These are phyloP conservation scores for Amphirosellinia nigrospora DNA, from an alignment of 495 filamentous ascomycete species.

Conservation along the genomic window DNA sequence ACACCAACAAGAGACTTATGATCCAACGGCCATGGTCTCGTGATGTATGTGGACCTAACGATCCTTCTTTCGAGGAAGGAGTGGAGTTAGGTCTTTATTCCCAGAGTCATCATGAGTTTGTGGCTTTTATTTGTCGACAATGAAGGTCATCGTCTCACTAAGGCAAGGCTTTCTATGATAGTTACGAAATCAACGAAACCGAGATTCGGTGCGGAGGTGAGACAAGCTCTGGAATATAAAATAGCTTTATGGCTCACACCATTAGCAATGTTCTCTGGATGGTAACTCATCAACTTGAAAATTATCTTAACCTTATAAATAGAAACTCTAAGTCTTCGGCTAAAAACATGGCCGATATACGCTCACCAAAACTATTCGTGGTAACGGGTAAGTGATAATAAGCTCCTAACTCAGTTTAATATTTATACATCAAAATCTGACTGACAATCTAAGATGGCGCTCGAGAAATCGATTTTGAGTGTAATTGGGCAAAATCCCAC, in stretches of 20 bases:
- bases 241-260: not conserved
- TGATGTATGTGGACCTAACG: not conserved
- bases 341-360: not conserved
- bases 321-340: not conserved
- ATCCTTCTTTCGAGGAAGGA: not conserved
- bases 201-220: not conserved
- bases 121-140: not conserved
- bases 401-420: not conserved
- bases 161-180: not conserved
- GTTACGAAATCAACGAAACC: too few species aligned
- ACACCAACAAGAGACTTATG: not conserved
- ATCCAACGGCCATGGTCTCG: not conserved
- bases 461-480: conserved; percentile 22
- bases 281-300: not conserved
- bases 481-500: conserved; percentile 28
- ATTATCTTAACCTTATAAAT: not conserved
- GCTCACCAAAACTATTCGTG: not conserved
- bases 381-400: not conserved
- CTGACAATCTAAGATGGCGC: conserved; percentile 13
- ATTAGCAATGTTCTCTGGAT: not conserved
- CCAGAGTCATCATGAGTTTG: not conserved
- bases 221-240: conserved; percentile 2
- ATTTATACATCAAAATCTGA: not conserved
- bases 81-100: not conserved
- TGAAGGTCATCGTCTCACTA: not conserved